These are phyloP conservation scores for Russula emetica DNA, from an alignment of 768 basidiomycete genomes.

Conservation along the genomic window DNA sequence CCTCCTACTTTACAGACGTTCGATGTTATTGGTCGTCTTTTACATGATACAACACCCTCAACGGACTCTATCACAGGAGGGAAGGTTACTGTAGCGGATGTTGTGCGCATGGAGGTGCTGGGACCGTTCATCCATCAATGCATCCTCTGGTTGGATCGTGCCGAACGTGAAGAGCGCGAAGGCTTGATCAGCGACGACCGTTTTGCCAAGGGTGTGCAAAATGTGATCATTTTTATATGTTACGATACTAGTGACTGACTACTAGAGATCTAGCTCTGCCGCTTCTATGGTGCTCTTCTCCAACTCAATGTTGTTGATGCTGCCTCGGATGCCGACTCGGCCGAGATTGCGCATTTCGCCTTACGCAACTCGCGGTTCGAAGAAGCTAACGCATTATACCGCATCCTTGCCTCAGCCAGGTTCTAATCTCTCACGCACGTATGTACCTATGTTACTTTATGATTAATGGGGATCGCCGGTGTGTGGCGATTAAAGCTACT, in stretches of 20 bases:
- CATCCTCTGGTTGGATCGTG: conserved; percentile 65
- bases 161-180: conserved; percentile 64
- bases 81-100: conserved; percentile 57
- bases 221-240: conserved; percentile 43
- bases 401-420: conserved; percentile 49
- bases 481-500: background rate
- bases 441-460: conserved; percentile 15
- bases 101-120: conserved; percentile 60
- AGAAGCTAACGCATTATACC: conserved; percentile 71
- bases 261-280: conserved; percentile 51
- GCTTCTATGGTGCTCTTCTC: conserved; percentile 70
- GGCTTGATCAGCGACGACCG: conserved; percentile 69
- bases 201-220: conserved; percentile 65
- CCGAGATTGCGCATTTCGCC: conserved; percentile 76
- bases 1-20: conserved; percentile 72
- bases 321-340: conserved; percentile 58
- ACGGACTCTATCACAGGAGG: conserved; percentile 40
- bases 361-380: conserved; percentile 68
- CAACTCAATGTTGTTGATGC: conserved; percentile 62
- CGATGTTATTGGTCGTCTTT: conserved; percentile 64
- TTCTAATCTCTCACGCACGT: conserved; percentile 29
- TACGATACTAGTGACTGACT: conserved; percentile 8
- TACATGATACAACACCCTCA: conserved; percentile 56
- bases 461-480: background rate
- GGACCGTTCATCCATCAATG: conserved; percentile 68